These are phyloP conservation scores for Hibiscus trionum DNA, from an alignment of 345 rosid genomes.

Conservation along the genomic window DNA sequence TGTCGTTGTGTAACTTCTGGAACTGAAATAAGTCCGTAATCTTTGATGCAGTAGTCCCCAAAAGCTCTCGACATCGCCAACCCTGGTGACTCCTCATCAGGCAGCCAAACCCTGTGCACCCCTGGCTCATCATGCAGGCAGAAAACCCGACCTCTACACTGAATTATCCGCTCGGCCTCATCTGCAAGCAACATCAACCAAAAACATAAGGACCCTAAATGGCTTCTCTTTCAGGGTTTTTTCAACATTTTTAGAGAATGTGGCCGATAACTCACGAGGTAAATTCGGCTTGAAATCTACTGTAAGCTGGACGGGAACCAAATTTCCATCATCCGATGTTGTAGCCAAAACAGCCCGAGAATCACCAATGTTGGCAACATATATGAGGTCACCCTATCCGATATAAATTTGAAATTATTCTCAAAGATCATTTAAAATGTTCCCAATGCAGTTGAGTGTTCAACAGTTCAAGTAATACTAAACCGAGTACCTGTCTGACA, in stretches of 20 bases:
- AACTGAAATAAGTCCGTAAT: conserved; percentile 72
- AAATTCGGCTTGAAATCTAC: conserved; percentile 81
- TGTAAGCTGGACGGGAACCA: conserved; percentile 72
- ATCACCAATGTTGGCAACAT: conserved; percentile 80
- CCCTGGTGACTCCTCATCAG: conserved; percentile 66
- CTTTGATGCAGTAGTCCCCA: conserved; percentile 84
- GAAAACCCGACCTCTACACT: conserved; percentile 70
- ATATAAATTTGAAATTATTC: conserved; percentile 10
- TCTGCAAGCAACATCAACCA: conserved; percentile 33
- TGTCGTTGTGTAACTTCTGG: conserved; percentile 87
- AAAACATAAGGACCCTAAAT: background rate
- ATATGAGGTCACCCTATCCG: conserved; percentile 58
- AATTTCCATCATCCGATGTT: conserved; percentile 60
- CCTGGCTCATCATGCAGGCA: conserved; percentile 80
- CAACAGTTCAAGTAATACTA: background rate
- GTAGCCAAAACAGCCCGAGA: conserved; percentile 91
- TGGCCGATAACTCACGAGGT: conserved; percentile 48
- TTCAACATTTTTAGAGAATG: background rate
- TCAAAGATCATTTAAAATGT: background rate
- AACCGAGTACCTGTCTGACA: conserved; percentile 65
- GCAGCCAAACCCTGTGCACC: conserved; percentile 88
- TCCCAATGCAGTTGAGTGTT: background rate
- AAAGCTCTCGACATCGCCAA: conserved; percentile 97
- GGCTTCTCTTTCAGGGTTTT: background rate
- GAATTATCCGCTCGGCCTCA: conserved; percentile 70